Evolutionary conservation across 2,329 filamentous ascomycete genomes (phyloP).

Genomic region (Trichocomaceae sp.): DNA sequence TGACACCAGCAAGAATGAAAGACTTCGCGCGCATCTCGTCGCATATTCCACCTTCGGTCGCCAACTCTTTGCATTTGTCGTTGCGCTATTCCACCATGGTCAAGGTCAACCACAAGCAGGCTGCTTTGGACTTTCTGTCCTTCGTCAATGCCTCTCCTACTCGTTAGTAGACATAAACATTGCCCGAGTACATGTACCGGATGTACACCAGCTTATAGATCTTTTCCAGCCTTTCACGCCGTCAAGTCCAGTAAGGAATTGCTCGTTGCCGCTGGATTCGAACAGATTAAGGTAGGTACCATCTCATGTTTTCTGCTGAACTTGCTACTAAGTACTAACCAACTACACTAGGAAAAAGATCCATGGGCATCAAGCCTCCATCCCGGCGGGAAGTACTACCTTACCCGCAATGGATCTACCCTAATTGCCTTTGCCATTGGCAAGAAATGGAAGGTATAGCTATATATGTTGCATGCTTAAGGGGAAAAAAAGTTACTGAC

Average conservation of each 20-base stretch:
- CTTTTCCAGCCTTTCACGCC: slow-evolving; percentile 75
- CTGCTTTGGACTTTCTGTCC: slow-evolving; percentile 77
- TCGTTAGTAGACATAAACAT: slow-evolving; percentile 53
- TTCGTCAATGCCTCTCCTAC: slow-evolving; percentile 94
- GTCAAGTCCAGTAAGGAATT: slow-evolving; percentile 70
- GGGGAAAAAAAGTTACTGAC: not conserved
- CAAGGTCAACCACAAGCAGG: slow-evolving; percentile 25
- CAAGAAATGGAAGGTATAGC: slow-evolving; percentile 65
- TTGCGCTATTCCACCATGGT: slow-evolving; percentile 20
- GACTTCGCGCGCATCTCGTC: not conserved
- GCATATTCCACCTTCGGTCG: not conserved
- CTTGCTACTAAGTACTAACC: not conserved
- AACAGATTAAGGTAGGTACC: slow-evolving; percentile 60
- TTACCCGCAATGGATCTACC: slow-evolving; percentile 87
- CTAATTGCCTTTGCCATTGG: slow-evolving; percentile 91
- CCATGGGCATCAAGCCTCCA: slow-evolving; percentile 73
- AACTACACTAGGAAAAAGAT: slow-evolving; percentile 61
- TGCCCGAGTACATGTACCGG: not conserved
- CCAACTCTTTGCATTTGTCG: not conserved
- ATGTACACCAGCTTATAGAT: slow-evolving; percentile 17
- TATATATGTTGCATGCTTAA: not conserved
- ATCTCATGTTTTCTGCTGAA: not conserved
- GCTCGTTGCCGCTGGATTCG: slow-evolving; percentile 77
- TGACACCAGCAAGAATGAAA: not conserved
- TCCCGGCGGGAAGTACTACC: slow-evolving; percentile 90